Evolutionary conservation across 768 basidiomycete genomes (phyloP), one percentile per base, ranked within the genome.

Genomic region (Trametes villosa): DNA sequence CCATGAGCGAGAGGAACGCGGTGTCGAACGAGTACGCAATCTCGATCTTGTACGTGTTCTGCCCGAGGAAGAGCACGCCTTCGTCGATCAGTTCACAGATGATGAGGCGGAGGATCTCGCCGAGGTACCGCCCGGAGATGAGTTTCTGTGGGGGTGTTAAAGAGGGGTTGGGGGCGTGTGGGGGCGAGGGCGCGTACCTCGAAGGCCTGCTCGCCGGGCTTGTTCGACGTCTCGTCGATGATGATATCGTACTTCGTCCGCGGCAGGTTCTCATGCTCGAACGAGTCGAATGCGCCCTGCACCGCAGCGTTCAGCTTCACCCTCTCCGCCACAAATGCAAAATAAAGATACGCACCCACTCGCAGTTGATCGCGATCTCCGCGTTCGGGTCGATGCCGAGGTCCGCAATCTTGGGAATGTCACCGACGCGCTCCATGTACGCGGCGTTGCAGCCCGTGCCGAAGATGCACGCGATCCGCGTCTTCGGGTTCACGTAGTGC

Each of bases 371-470:
- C 6, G 88, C 96, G 85, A 99, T 97, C 53, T 89, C 81, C 27
- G 78, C 82, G 15, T 79, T 75, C 2, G 75, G 78, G 36, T 87
- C 84, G 64, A 96, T 80, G 1, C 87, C 88, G n/a, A 95, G 75
- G 53, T 85, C 65, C 48, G 83, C 80, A 63, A 98, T 86, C 81
- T 99, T 99, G 40, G 90, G 84, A 49, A 98, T 95, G 67, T 89
- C 85, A 41, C 79, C 82, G 17, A 94, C 84, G 58, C 87, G 86
- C 72, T 99, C 96, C 93, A 97, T 96, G 71, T 98, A 98, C 7
- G 96, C 96, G 0, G 96, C 96, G 72, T 98, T 98, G 72, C 96
- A 98, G 0, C 97, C 97, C 8, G 97, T 99, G 38, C 97, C 97
- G 68, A 98, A 96, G 69, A 99, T 98, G 70, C 91, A 89, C 1